Evolutionary conservation across 176 grass and related monocot species (phyloP).

Genomic region (Triticum timopheevii): DNA sequence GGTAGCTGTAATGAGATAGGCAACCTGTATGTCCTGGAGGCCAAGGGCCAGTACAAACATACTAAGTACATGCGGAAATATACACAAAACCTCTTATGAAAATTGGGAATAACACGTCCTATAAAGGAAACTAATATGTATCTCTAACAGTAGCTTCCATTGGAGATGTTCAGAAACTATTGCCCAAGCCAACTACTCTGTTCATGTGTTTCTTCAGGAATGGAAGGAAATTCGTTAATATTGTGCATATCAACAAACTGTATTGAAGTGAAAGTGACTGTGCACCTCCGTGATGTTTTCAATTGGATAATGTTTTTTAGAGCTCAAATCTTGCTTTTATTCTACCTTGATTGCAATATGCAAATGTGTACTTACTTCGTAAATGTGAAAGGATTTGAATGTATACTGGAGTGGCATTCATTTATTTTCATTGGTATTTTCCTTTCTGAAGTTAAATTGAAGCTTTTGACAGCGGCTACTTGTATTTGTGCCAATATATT

Average conservation of each 20-base stretch:
- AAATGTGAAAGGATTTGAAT: not conserved
- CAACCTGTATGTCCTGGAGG: too few species aligned
- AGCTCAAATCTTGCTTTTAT: not conserved
- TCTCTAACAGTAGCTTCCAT: not conserved
- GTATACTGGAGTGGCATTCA: not conserved
- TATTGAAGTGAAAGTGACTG: not conserved
- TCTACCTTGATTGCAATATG: not conserved
- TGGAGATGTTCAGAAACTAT: not conserved
- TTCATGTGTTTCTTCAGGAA: not conserved
- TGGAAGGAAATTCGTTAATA: not conserved
- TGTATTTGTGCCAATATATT: not conserved
- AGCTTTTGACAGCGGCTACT: not conserved
- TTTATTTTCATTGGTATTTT: not conserved
- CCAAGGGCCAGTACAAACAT: too few species aligned
- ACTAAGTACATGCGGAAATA: not conserved
- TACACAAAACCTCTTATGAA: not conserved
- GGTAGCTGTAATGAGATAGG: not conserved
- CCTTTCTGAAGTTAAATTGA: not conserved
- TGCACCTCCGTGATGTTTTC: not conserved
- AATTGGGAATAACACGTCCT: not conserved
- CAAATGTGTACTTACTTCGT: not conserved
- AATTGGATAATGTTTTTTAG: not conserved
- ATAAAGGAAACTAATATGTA: not conserved
- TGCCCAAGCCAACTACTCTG: not conserved
- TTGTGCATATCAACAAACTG: not conserved